Evolutionary conservation across 108 stramenopile species (phyloP).

Genomic region (Cyclotella atomus): DNA sequence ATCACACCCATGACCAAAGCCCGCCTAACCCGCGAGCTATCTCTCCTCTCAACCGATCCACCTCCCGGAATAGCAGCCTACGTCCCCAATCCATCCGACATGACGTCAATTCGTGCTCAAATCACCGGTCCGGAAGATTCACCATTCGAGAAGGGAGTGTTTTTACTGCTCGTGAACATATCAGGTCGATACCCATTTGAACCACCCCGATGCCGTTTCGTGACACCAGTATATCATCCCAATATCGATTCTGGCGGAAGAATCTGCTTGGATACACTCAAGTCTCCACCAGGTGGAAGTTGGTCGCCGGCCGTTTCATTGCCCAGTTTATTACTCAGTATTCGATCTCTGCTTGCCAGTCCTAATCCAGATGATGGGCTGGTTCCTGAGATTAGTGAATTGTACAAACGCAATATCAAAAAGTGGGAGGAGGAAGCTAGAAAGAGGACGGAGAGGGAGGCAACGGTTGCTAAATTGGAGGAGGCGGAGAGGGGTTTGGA

Average conservation of each 20-base stretch:
- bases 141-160: constrained; percentile 69
- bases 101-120: constrained; percentile 65
- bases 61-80: constrained; percentile 76
- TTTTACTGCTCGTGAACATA: constrained; percentile 60
- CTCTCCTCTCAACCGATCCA: constrained; percentile 58
- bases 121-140: constrained; percentile 69
- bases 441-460: constrained; percentile 35
- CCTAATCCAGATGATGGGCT: constrained; percentile 81
- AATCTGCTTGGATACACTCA: constrained; percentile 76
- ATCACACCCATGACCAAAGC: constrained; percentile 43
- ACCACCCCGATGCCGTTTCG: constrained; percentile 72
- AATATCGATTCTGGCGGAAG: constrained; percentile 72
- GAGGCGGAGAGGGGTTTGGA: constrained; percentile 36
- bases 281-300: constrained; percentile 59
- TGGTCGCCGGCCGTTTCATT: constrained; percentile 78
- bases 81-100: constrained; percentile 55
- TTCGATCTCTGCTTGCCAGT: constrained; percentile 69
- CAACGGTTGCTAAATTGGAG: constrained; percentile 42
- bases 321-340: constrained; percentile 64
- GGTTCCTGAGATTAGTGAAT: constrained; percentile 68
- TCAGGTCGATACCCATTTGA: constrained; percentile 67
- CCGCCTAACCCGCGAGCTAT: constrained; percentile 65
- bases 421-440: constrained; percentile 47
- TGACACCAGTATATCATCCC: constrained; percentile 75
- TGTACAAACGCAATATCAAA: constrained; percentile 37